Evolutionary conservation across 108 stramenopile genomes (phyloP), one percentile per base, ranked within the genome.

Genomic region (Skeletonema costatum): DNA sequence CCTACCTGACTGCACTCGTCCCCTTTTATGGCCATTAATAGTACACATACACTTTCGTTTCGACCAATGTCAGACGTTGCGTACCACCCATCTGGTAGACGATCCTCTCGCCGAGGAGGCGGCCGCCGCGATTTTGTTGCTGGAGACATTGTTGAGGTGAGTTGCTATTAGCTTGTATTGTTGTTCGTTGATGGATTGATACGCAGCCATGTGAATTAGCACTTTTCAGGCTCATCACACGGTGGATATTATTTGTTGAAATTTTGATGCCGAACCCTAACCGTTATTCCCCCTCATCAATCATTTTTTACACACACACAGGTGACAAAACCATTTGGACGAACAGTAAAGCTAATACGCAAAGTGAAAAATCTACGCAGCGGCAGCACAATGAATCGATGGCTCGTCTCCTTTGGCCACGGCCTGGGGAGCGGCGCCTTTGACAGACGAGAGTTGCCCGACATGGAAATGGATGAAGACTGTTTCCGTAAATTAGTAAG

Each of bases 91-190:
- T 56, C 53, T 25, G 53, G 53, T 25, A 25, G 53, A 25, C 53
- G 53, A 56, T 56, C 53, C 19, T 56, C 53, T 56, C 53, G 53
- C 53, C 53, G 53, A 25, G 53, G 53, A 56, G 53, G 53, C 10
- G 53, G 53, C 53, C 53, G 53, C 25, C 53, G 53, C 25, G 53
- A 56, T 56, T 46, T 41, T 32, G 31, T 70, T 58, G 56, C 56
- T 33, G 68, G 53, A 58, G 53, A 70, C 50, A 58, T 50, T 56
- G 35, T 58, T 36, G 68, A 70, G 53, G 53, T 58, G 53, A 56
- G 53, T 56, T n/a, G n/a, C 9, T 21, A 29, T n/a, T 0, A 56
- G 0, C 4, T 29, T 21, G 25, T 21, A 10, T 29, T 56, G 25
- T 10, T 29, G 25, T 56, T 17, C 9, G 4, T 3, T 53, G 5